A percentile compares a stretch with the other conserved stretches of the same genome.
These are phyloP conservation scores for Dissophora ornata DNA, from an alignment of 192 early-diverging fungal genomes.

Conservation along the genomic window DNA sequence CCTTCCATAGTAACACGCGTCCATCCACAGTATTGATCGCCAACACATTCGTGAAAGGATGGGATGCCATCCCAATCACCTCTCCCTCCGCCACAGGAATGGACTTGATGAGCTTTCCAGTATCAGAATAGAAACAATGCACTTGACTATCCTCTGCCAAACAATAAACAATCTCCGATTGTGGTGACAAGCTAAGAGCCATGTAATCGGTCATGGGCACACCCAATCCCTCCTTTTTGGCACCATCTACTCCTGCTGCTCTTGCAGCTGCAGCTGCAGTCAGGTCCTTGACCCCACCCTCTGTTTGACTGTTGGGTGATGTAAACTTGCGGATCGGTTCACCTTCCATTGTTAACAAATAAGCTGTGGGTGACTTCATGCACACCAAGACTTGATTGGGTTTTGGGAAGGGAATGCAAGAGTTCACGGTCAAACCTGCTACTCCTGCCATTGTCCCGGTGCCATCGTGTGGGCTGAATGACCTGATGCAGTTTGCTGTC, in stretches of 20 bases:
- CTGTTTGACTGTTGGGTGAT: constrained; percentile 55
- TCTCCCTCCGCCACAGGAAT: constrained; percentile 69
- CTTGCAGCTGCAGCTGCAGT: constrained; percentile 32
- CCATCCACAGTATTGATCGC: constrained; percentile 77
- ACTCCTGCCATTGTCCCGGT: constrained; percentile 65
- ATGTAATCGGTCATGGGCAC: constrained; percentile 43
- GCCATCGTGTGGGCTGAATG: constrained; percentile 64
- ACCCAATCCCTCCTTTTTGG: constrained; percentile 30
- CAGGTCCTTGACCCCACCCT: constrained; percentile 32
- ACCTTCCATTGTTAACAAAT: constrained; percentile 76
- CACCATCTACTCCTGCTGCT: constrained; percentile 21
- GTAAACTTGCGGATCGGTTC: constrained; percentile 62
- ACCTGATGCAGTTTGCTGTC: constrained; percentile 72
- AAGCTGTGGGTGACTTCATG: constrained; percentile 79
- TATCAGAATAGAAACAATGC: constrained; percentile 75
- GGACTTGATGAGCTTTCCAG: constrained; percentile 61
- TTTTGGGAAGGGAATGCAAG: constrained; percentile 72
- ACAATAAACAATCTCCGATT: constrained; percentile 86
- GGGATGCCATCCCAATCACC: constrained; percentile 80
- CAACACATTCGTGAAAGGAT: constrained; percentile 88
- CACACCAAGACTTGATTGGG: constrained; percentile 80
- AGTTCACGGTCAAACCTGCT: constrained; percentile 65
- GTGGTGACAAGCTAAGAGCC: constrained; percentile 70
- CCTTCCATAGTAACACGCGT: constrained; percentile 69
- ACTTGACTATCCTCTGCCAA: constrained; percentile 76